Evolutionary conservation across 495 filamentous ascomycete genomes (phyloP).

Genomic region (Trypethelium eluteriae): DNA sequence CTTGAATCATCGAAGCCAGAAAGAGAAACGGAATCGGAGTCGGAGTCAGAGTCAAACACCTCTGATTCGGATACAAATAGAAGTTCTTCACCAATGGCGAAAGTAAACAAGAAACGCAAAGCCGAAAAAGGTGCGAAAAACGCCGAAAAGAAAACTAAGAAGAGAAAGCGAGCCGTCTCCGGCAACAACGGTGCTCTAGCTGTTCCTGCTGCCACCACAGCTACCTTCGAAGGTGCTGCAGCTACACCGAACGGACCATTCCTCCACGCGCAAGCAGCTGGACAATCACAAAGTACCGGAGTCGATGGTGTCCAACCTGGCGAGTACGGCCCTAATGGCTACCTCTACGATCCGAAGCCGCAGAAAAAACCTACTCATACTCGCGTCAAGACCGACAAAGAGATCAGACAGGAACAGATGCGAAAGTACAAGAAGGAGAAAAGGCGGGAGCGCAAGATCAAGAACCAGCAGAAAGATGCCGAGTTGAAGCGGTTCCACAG

Average conservation of each 20-base stretch:
- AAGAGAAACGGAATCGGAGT: not conserved
- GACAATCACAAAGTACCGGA: constrained; percentile 13
- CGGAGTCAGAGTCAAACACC: not conserved
- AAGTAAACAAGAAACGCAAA: constrained; percentile 8
- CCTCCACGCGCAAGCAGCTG: not conserved
- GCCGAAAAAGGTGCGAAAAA: not conserved
- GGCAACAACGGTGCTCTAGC: constrained; percentile 5
- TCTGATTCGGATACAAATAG: not conserved
- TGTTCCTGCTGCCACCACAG: constrained; percentile 5
- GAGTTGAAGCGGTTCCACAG: constrained; percentile 17
- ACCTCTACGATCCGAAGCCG: not conserved
- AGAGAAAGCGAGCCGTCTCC: constrained; percentile 2
- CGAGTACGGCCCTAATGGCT: not conserved
- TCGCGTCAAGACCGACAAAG: not conserved
- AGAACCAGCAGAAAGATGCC: constrained; percentile 16
- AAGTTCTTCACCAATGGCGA: not conserved
- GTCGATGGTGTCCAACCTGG: constrained; percentile 12
- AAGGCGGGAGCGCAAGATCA: constrained; percentile 6
- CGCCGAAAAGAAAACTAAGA: not conserved
- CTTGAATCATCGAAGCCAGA: not conserved
- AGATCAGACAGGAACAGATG: constrained; percentile 9
- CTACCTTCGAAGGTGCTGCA: constrained; percentile 7
- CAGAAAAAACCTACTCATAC: constrained; percentile 8
- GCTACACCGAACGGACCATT: not conserved
- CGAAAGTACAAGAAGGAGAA: not conserved